Conservation (phyloP, 192 early-diverging fungal species). For the Podila clonocystis region DNA sequence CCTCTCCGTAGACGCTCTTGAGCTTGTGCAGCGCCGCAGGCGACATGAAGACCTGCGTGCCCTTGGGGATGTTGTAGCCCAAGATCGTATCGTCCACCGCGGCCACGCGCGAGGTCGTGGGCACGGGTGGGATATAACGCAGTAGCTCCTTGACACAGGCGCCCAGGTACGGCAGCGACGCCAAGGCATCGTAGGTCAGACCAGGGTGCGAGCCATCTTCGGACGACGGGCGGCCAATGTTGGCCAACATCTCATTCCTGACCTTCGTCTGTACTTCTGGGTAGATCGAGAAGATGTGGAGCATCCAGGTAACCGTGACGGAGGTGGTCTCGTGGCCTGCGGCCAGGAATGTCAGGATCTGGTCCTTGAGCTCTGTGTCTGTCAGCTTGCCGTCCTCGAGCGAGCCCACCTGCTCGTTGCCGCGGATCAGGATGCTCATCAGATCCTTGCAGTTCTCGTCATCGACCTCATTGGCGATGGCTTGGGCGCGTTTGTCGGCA, state of each 20-base stretch:
- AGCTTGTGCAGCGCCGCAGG: slow-evolving; percentile 54
- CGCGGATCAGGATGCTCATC: slow-evolving; percentile 54
- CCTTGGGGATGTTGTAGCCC: slow-evolving; percentile 60
- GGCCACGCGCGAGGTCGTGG: slow-evolving; percentile 55
- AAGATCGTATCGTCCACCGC: slow-evolving; percentile 48
- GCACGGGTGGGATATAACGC: slow-evolving; percentile 63
- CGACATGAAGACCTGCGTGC: slow-evolving; percentile 49
- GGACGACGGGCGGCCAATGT: slow-evolving; percentile 32
- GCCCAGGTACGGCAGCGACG: slow-evolving; percentile 58
- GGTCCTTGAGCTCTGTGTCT: slow-evolving; percentile 58
- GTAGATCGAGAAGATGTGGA: slow-evolving; percentile 59
- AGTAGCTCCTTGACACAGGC: slow-evolving; percentile 63
- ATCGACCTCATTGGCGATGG: slow-evolving; percentile 7
- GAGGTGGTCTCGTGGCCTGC: slow-evolving; percentile 71
- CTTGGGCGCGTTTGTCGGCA: slow-evolving; percentile 34
- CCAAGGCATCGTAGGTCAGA: slow-evolving; percentile 58
- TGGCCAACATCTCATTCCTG: slow-evolving; percentile 56
- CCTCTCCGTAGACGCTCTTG: slow-evolving; percentile 56
- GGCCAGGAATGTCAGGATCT: slow-evolving; percentile 66
- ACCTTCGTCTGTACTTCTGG: slow-evolving; percentile 54
- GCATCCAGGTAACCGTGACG: slow-evolving; percentile 57
- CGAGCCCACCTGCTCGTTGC: slow-evolving; percentile 51
- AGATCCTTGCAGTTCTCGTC: slow-evolving; percentile 49
- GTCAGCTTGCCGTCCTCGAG: slow-evolving; percentile 52
- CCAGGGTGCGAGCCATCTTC: slow-evolving; percentile 23